A percentile compares a stretch with the other conserved stretches of the same genome.
Evolutionary conservation across 2,329 filamentous ascomycete species (phyloP).

Genomic region (Elsinoe perseae): DNA sequence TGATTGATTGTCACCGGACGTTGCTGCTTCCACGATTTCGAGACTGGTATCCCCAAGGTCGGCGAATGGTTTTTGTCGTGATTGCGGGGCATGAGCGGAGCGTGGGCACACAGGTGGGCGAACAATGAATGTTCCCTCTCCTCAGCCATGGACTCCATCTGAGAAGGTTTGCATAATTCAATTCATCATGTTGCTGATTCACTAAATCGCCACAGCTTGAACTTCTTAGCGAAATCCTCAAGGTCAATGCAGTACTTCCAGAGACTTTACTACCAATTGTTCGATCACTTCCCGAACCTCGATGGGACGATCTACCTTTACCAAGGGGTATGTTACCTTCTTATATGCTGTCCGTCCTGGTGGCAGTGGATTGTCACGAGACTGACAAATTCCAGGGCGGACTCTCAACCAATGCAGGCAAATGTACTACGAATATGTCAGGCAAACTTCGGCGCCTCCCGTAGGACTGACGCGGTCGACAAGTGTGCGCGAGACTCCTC

Average conservation of each 20-base stretch:
- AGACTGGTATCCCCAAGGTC: background rate
- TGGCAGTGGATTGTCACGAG: conserved; percentile 12
- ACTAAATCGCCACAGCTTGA: conserved; percentile 26
- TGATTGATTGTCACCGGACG: background rate
- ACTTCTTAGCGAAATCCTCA: conserved; percentile 47
- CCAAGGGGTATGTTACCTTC: conserved; percentile 39
- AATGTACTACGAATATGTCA: conserved; percentile 22
- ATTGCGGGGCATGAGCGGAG: conserved; percentile 8
- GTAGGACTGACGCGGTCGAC: conserved; percentile 15
- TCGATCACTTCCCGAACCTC: conserved; percentile 36
- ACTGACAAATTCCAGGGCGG: conserved; percentile 25
- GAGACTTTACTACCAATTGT: conserved; percentile 39
- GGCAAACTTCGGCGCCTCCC: background rate
- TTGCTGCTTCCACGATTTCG: background rate
- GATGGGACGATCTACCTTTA: conserved; percentile 44
- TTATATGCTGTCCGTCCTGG: background rate
- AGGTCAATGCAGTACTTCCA: conserved; percentile 38
- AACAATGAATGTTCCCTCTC: conserved; percentile 16
- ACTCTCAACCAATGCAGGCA: conserved; percentile 28
- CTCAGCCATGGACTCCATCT: conserved; percentile 14
- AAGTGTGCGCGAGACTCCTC: conserved; percentile 17
- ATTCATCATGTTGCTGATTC: background rate
- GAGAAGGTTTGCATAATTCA: conserved; percentile 8
- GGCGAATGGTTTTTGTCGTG: background rate
- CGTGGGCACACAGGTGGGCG: conserved; percentile 1